Conservation (phyloP, 257 asterid genomes). For the Solanum appendiculatum region DNA sequence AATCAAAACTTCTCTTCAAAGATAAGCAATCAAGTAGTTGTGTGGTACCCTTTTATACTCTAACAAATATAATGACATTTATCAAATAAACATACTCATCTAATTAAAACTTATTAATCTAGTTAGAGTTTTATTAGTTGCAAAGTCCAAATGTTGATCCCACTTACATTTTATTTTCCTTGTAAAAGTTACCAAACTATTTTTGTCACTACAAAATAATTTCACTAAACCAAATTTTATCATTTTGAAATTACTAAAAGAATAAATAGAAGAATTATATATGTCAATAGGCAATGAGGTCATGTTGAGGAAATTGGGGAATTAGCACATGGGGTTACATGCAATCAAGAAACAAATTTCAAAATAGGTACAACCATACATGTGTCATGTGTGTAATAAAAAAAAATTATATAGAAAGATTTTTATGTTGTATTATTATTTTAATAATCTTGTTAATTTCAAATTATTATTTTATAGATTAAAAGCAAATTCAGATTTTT, state of each 20-base stretch:
- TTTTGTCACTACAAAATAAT: not conserved
- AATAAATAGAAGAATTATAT: not conserved
- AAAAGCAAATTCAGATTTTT: not conserved
- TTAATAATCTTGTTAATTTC: not conserved
- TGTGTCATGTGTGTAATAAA: not conserved
- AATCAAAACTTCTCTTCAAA: constrained; percentile 20
- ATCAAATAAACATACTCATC: not conserved
- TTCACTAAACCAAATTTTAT: not conserved
- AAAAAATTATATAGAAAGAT: not conserved
- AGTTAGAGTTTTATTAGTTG: not conserved
- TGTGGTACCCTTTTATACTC: constrained; percentile 11
- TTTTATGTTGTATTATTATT: not conserved
- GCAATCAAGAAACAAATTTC: not conserved
- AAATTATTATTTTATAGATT: not conserved
- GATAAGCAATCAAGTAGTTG: constrained; percentile 30
- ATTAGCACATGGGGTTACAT: constrained; percentile 6
- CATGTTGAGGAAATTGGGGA: not conserved
- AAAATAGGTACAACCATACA: not conserved
- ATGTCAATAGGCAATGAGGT: not conserved
- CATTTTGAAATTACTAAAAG: not conserved
- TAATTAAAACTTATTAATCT: not conserved
- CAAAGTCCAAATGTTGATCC: not conserved
- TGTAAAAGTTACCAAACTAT: not conserved
- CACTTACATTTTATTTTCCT: not conserved
- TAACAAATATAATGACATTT: constrained; percentile 13